These are phyloP conservation scores for Capronia coronata DNA, from an alignment of 2,329 filamentous ascomycete species.

Conservation along the genomic window DNA sequence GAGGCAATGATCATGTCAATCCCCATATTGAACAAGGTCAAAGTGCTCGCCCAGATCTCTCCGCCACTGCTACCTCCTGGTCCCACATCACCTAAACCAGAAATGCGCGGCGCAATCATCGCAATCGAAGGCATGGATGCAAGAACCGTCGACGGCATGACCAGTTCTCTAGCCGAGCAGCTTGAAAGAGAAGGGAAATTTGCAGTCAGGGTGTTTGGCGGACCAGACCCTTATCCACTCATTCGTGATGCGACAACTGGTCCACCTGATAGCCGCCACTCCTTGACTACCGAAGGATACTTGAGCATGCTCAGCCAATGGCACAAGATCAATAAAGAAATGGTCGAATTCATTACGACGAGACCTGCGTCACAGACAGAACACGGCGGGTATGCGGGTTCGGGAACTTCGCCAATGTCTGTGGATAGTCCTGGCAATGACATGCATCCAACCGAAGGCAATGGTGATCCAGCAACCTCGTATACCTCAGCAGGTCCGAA, in stretches of 20 bases:
- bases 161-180: conserved; percentile 54
- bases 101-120: conserved; percentile 68
- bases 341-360: conserved; percentile 53
- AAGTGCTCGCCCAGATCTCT: conserved; percentile 67
- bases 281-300: conserved; percentile 50
- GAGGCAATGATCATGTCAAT: conserved; percentile 71
- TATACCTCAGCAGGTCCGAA: background rate
- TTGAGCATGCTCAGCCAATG: conserved; percentile 63
- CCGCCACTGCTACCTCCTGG: conserved; percentile 52
- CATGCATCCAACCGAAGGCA: background rate
- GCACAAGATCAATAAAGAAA: conserved; percentile 68
- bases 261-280: conserved; percentile 22
- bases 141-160: conserved; percentile 58
- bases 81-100: conserved; percentile 33
- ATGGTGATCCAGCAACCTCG: background rate
- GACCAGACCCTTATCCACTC: conserved; percentile 33
- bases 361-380: conserved; percentile 11
- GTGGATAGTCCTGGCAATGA: conserved; percentile 1
- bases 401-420: background rate
- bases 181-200: conserved; percentile 50
- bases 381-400: background rate
- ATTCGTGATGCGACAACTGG: background rate
- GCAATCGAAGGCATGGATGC: conserved; percentile 70
- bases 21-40: conserved; percentile 67
- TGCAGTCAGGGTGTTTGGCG: conserved; percentile 45